A percentile compares a stretch with the other conserved stretches of the same genome.
Evolutionary conservation across 257 asterid genomes (phyloP).

Genomic region (Petunia secreta): DNA sequence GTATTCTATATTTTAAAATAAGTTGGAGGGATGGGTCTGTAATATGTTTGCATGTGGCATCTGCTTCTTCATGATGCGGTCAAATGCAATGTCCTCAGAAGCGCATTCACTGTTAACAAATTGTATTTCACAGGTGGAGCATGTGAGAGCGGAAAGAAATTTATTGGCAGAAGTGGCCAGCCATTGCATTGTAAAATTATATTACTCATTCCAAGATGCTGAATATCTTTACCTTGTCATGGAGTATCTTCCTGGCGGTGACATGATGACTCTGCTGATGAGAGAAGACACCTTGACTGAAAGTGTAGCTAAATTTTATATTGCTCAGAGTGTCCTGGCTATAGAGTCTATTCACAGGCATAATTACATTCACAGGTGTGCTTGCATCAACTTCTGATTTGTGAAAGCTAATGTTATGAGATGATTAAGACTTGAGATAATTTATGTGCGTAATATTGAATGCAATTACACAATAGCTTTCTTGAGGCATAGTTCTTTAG

Average conservation of each 20-base stretch:
- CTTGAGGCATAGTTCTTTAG: not conserved
- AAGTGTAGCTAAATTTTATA: slow-evolving; percentile 84
- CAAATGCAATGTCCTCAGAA: not conserved
- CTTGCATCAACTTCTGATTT: slow-evolving; percentile 22
- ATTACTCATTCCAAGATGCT: slow-evolving; percentile 94
- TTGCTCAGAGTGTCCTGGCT: slow-evolving; percentile 91
- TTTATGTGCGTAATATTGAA: not conserved
- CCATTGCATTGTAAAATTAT: slow-evolving; percentile 87
- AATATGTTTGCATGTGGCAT: not conserved
- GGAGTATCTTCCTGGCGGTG: slow-evolving; percentile 99
- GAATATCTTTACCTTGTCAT: slow-evolving; percentile 88
- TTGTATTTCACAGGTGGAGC: slow-evolving; percentile 71
- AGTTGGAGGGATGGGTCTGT: not conserved
- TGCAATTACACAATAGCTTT: not conserved
- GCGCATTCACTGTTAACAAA: not conserved
- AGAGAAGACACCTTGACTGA: slow-evolving; percentile 89
- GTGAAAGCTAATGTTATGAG: not conserved
- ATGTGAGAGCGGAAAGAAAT: slow-evolving; percentile 95
- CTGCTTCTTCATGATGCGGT: not conserved
- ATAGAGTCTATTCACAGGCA: slow-evolving; percentile 96
- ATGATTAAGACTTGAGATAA: not conserved
- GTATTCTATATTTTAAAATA: not conserved
- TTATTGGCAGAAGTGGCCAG: slow-evolving; percentile 96
- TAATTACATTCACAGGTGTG: slow-evolving; percentile 90
- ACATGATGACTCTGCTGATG: slow-evolving; percentile 96